phyloP scores from a whole-genome alignment of 2,329 filamentous ascomycete species.

The Chalara sp. region DNA sequence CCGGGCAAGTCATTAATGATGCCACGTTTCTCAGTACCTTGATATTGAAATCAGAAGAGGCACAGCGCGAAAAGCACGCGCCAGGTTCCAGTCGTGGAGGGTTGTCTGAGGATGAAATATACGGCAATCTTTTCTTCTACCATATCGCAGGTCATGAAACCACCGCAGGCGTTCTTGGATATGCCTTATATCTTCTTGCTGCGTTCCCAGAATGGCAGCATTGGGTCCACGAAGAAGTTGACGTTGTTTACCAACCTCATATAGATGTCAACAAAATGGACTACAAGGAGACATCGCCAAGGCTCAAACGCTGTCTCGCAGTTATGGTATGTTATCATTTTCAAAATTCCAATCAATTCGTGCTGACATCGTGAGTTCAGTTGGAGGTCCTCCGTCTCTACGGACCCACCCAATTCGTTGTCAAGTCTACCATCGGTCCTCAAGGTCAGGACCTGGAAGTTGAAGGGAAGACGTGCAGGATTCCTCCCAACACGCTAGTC shows the following conservation, averaged over 20 bases:
- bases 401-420: constrained; percentile 45
- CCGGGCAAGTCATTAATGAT: neutral
- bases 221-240: constrained; percentile 10
- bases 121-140: constrained; percentile 23
- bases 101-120: constrained; percentile 27
- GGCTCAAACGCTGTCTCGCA: constrained; percentile 31
- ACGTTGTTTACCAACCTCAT: constrained; percentile 15
- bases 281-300: constrained; percentile 31
- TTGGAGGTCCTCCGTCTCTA: constrained; percentile 44
- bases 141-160: constrained; percentile 24
- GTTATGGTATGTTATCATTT: constrained; percentile 21
- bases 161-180: constrained; percentile 19
- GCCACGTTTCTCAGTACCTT: constrained; percentile 25
- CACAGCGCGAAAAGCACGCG: constrained; percentile 10
- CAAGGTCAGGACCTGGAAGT: constrained; percentile 6
- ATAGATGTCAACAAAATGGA: constrained; percentile 22
- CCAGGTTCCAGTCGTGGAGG: neutral
- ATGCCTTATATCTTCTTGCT: constrained; percentile 15
- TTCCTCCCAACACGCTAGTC: constrained; percentile 31
- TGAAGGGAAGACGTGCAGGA: constrained; percentile 3
- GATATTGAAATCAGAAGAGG: constrained; percentile 15
- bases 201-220: constrained; percentile 6
- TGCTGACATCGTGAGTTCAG: constrained; percentile 4
- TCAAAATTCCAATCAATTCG: neutral
- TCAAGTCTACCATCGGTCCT: constrained; percentile 36